These are phyloP conservation scores for Urochloa ruziziensis DNA, from an alignment of 176 grass and related monocot species.

Conservation along the genomic window DNA sequence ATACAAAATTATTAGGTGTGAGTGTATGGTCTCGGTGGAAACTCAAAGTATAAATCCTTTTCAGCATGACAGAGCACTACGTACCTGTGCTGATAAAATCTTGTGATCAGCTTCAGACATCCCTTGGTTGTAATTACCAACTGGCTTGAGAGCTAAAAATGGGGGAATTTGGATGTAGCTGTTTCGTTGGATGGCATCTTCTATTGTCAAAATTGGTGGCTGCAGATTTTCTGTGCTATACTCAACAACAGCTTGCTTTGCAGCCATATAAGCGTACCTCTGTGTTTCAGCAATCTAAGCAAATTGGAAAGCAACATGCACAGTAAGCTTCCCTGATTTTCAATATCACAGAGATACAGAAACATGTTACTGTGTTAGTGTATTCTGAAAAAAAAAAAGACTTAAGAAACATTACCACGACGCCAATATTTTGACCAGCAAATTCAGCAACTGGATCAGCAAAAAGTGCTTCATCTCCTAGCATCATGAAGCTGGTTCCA, in stretches of 20 bases:
- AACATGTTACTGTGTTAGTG: background rate
- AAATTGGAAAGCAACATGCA: slow-evolving; percentile 21
- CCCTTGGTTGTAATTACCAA: slow-evolving; percentile 69
- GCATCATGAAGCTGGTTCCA: slow-evolving; percentile 22
- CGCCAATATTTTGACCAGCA: slow-evolving; percentile 72
- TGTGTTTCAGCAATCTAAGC: slow-evolving; percentile 77
- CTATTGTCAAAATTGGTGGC: slow-evolving; percentile 72
- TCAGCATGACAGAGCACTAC: background rate
- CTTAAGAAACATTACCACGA: slow-evolving; percentile 62
- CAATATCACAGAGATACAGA: background rate
- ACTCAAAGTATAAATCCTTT: background rate
- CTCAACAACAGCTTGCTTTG: slow-evolving; percentile 60
- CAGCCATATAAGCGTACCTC: slow-evolving; percentile 76
- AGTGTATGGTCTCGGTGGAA: background rate
- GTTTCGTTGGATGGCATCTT: slow-evolving; percentile 59
- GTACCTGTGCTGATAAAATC: slow-evolving; percentile 68
- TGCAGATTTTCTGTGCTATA: slow-evolving; percentile 70
- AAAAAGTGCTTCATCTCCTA: slow-evolving; percentile 72
- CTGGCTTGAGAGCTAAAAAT: slow-evolving; percentile 43
- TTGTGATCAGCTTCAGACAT: slow-evolving; percentile 91
- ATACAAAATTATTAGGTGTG: background rate
- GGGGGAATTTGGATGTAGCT: slow-evolving; percentile 58
- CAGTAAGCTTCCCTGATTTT: background rate
- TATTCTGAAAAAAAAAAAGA: background rate
- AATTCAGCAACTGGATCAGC: slow-evolving; percentile 56